Evolutionary conservation across 805 yeast genomes (phyloP), one percentile per base, ranked within the genome.

Genomic region (Starmerella geochares): DNA sequence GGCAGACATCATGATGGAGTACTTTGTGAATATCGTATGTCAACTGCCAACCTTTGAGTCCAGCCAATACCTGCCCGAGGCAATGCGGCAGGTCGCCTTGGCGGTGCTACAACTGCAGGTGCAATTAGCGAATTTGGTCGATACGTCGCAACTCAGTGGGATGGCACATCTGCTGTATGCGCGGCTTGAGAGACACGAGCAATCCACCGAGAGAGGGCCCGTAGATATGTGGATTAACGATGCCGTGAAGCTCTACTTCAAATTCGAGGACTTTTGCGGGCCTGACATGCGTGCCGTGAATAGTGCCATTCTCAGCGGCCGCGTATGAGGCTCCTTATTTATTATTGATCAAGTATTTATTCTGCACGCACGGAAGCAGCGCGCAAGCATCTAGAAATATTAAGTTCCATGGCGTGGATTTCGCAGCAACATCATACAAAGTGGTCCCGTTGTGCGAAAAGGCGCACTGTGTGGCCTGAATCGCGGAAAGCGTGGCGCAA

Each of bases 1-100:
- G 11, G n/a, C 25, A 11, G 17, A 40, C 24, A 28, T 40, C 11
- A 27, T 16, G n/a, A 4, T 27, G 16, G 44, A 40, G 44, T 40
- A 40, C 11, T 40, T 40, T 40, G 44, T 40, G 44, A 40, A 40
- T n/a, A 27, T 17, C 7, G 44, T 40, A 32, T 40, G 44, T 23
- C 44, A 40, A 16, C 25, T 40, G 16, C 44, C 44, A 16, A 25
- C 44, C 21, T 27, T 40, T 28, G 44, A 40, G n/a, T 40, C 44
- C 23, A 40, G 25, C 17, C 44, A 27, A 32, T 5, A 40, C 23
- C 44, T 40, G 7, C 44, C 44, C n/a, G 44, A 27, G 33, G 17
- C 3, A 6, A 40, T 40, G 44, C 32, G 23, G 14, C 23, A 17
- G 16, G 23, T 40, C 1, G 44, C 44, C 13, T 16, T 40, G 24